Evolutionary conservation across 345 rosid genomes (phyloP), one percentile per base, ranked within the genome.

Genomic region (Raphanus sativus): DNA sequence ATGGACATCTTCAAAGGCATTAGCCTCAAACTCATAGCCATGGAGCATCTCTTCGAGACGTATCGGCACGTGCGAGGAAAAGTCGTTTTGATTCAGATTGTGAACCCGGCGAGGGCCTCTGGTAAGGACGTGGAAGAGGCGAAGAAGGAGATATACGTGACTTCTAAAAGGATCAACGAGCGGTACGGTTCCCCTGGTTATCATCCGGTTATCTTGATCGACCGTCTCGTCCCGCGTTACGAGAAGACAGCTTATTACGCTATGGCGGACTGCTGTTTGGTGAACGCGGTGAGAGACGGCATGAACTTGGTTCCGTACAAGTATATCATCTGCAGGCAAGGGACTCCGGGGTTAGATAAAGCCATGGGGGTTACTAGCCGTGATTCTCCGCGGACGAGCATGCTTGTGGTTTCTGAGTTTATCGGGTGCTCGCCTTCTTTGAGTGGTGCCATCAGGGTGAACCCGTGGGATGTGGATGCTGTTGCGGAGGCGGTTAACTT

Each of bases 1-100:
- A 91, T 91, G 94, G 97, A 91, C 84, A 91, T 91, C 62, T 89
- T 91, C 42, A 89, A 91, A 63, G 94, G 97, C 42, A 91, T 91
- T 80, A 91, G 92, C 69, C 80, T 91, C 75, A 91, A 91, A 63
- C 77, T 91, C 16, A 70, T 91, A 66, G 91, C 93, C 25, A 72
- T 91, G 86, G 93, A 89, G 65, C 87, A 83, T 38, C 90, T 91
- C 71, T 83, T 91, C 81, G 85, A 78, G 84, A 88, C 87, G 63
- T 80, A 83, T 78, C 67, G 84, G 54, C 77, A 81, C 40, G 33
- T 89, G 86, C 80, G 67, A 61, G 97, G 97, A n/a, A 84, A 89
- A 75, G 80, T 87, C 28, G 93, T 91, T 55, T 79, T 91, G 72
- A 87, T 91, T 81, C 93, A 91, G 86, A 91, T 91, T 65, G 85